phyloP scores from a whole-genome alignment of 1,284 basidiomycete species.

The Apiotrichum laibachii region DNA sequence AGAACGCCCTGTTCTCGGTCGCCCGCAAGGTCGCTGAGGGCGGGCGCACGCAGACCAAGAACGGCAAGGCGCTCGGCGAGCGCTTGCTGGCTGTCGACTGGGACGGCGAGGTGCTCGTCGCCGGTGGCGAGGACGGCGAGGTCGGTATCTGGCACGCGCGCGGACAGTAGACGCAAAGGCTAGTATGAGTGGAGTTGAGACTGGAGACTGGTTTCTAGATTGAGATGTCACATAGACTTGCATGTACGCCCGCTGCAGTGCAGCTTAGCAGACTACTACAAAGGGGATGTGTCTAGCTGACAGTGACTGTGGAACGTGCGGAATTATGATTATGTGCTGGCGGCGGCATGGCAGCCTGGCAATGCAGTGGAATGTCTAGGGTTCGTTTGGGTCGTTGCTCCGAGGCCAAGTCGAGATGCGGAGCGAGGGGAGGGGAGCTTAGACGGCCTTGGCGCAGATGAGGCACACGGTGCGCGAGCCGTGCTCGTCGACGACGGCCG shows the following conservation, averaged over 20 bases:
- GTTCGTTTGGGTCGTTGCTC: too few relatives aligned
- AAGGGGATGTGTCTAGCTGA: not conserved
- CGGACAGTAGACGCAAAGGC: slow-evolving; percentile 30
- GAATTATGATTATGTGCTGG: too few relatives aligned
- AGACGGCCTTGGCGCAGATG: not conserved
- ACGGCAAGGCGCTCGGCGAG: slow-evolving; percentile 59
- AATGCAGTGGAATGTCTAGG: too few relatives aligned
- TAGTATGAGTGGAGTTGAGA: not conserved
- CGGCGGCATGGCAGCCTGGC: not conserved
- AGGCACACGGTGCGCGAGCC: not conserved
- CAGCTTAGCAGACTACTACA: not conserved
- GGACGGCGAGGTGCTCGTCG: slow-evolving; percentile 66
- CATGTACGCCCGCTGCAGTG: not conserved
- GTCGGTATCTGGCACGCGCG: slow-evolving; percentile 71
- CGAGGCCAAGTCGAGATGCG: too few relatives aligned
- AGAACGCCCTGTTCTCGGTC: slow-evolving; percentile 59
- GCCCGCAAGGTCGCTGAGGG: slow-evolving; percentile 26
- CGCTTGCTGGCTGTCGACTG: slow-evolving; percentile 67
- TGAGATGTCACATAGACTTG: slow-evolving; percentile 4
- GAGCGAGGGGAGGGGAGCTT: too few relatives aligned
- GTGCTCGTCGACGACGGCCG: not conserved
- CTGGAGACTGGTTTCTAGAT: not conserved
- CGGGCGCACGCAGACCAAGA: slow-evolving; percentile 43
- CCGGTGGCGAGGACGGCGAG: slow-evolving; percentile 76
- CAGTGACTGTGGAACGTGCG: too few relatives aligned